phyloP scores from a whole-genome alignment of 257 asterid genomes.

The Striga asiatica region DNA sequence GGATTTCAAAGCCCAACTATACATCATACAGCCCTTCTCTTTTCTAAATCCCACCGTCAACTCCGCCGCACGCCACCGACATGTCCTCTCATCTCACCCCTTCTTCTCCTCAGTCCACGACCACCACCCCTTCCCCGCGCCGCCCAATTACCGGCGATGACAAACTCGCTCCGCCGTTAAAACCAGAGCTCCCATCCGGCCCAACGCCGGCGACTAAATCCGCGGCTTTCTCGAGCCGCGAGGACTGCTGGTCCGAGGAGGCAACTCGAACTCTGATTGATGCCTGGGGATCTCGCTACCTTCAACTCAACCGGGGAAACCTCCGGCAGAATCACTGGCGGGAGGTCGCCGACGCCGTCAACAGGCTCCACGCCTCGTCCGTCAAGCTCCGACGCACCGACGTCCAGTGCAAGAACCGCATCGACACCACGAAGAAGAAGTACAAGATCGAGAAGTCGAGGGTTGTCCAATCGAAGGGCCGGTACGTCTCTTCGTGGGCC shows the following conservation, averaged over 20 bases:
- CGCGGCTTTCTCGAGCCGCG: conserved; percentile 46
- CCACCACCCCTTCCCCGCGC: conserved; percentile 20
- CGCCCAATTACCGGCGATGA: conserved; percentile 20
- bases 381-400: conserved; percentile 67
- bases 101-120: conserved; percentile 25
- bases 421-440: conserved; percentile 88
- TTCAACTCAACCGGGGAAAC: conserved; percentile 70
- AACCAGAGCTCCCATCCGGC: conserved; percentile 13
- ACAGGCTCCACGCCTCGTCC: conserved; percentile 54
- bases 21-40: background rate
- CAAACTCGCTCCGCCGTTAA: conserved; percentile 12
- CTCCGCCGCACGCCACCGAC: conserved; percentile 29
- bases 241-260: conserved; percentile 90
- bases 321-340: conserved; percentile 93
- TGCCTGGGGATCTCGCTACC: conserved; percentile 73
- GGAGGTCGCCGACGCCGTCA: conserved; percentile 85
- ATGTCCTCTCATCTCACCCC: conserved; percentile 27
- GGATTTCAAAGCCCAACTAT: conserved; percentile 24
- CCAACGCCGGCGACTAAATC: conserved; percentile 24
- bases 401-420: conserved; percentile 89
- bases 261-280: conserved; percentile 77
- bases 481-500: conserved; percentile 60
- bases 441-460: conserved; percentile 70
- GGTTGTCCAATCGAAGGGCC: conserved; percentile 42
- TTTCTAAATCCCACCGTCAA: conserved; percentile 18